These are phyloP conservation scores for Diaporthe humulicola DNA, from an alignment of 2,329 filamentous ascomycete genomes.

Conservation along the genomic window DNA sequence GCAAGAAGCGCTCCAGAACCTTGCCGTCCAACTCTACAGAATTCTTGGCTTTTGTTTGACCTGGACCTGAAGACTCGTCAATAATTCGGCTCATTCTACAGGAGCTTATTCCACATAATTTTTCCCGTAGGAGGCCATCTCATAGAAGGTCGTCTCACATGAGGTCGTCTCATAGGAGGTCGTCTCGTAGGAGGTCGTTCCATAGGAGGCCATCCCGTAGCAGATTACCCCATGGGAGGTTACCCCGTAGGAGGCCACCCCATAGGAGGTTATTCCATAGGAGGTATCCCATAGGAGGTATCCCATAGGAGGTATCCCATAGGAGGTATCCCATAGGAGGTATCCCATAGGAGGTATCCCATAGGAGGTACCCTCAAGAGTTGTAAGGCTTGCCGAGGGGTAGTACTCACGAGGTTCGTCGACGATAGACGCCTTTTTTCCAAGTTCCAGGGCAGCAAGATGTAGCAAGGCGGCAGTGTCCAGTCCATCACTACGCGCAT, in stretches of 20 bases:
- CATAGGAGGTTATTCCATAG: neutral
- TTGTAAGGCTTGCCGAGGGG: conserved; percentile 36
- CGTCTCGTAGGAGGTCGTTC: neutral
- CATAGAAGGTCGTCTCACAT: neutral
- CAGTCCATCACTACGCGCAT: conserved; percentile 54
- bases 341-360: neutral
- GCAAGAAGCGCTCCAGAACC: conserved; percentile 65
- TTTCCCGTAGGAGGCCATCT: neutral
- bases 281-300: neutral
- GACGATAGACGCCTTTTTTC: conserved; percentile 78
- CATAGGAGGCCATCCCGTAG: neutral
- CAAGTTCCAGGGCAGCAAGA: conserved; percentile 77
- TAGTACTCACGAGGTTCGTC: conserved; percentile 71
- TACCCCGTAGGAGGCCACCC: no score
- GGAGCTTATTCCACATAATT: neutral
- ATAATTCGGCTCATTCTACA: conserved; percentile 19
- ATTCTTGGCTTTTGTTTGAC: conserved; percentile 40
- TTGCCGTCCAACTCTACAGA: conserved; percentile 53
- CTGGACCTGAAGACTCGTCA: conserved; percentile 45
- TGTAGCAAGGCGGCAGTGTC: conserved; percentile 70
- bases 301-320: neutral
- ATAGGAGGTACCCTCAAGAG: neutral
- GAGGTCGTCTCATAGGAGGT: neutral
- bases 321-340: neutral
- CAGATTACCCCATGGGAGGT: neutral